phyloP scores from a whole-genome alignment of 73 alveolate species.

The Uronychia setigera region DNA sequence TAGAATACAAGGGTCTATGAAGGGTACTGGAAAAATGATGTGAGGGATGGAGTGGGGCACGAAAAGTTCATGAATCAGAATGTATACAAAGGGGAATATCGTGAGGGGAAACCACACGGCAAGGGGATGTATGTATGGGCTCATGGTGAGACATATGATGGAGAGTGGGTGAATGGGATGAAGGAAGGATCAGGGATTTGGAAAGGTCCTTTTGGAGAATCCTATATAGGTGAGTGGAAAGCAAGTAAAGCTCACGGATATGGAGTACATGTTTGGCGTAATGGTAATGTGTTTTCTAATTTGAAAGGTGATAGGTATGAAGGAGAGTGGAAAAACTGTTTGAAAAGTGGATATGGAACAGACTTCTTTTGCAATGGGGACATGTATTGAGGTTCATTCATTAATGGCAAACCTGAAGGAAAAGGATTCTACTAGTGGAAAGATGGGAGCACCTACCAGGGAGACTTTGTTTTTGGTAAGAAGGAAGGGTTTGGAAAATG shows the following conservation, averaged over 20 bases:
- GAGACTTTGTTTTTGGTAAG: constrained; percentile 11
- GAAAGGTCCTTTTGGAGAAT: constrained; percentile 10
- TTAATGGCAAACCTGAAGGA: constrained; percentile 53
- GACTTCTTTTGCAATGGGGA: constrained; percentile 69
- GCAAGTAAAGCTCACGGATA: constrained; percentile 60
- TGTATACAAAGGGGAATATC: constrained; percentile 16
- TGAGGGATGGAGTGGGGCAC: constrained; percentile 23
- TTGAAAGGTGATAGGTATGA: constrained; percentile 88
- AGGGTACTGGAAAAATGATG: no score
- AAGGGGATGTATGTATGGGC: constrained; percentile 28
- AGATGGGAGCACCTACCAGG: constrained; percentile 28
- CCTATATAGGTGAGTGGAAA: constrained; percentile 29
- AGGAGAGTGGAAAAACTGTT: no score
- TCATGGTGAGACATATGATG: constrained; percentile 40
- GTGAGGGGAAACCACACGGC: constrained; percentile 36
- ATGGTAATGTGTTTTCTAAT: constrained; percentile 86
- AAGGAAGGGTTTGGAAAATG: constrained; percentile 39
- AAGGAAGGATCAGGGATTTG: constrained; percentile 29
- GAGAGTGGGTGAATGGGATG: constrained; percentile 33
- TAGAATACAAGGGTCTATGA: no score
- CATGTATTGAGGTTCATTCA: constrained; percentile 57
- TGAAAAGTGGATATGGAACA: constrained; percentile 70
- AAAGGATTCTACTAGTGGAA: no score
- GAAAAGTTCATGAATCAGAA: constrained; percentile 28
- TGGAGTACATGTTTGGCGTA: no score